Evolutionary conservation across 768 basidiomycete genomes (phyloP), one percentile per base, ranked within the genome.

Genomic region (Obba rivulosa): DNA sequence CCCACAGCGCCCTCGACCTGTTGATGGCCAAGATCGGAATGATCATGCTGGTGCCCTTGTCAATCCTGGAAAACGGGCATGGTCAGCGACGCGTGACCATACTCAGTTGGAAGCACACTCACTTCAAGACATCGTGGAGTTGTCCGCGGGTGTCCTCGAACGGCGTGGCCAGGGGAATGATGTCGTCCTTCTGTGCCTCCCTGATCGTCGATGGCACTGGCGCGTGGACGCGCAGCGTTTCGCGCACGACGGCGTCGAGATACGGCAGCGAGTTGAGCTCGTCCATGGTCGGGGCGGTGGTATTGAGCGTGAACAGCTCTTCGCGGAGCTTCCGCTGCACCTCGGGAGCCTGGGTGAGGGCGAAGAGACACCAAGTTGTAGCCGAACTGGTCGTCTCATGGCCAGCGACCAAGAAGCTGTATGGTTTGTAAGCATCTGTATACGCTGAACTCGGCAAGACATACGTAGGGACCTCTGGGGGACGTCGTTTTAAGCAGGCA

Each of bases 221-320:
- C 0, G 80, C 44, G 50, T 84, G 70, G 1, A 81, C 41, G 0
- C 84, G 75, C 48, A 86, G 61, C 0, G 74, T 77, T 63, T 86
- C 85, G 8, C 77, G 73, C 2, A 83, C 70, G 9, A 85, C 74
- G 18, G 69, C 69, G 53, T 87, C 87, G 17, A 90, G 78, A 56
- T 85, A 87, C 0, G 82, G 75, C n/a, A n/a, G n/a, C n/a, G n/a
- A n/a, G n/a, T n/a, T n/a, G n/a, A n/a, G n/a, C n/a, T n/a, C n/a
- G n/a, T n/a, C n/a, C n/a, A n/a, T n/a, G n/a, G n/a, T n/a, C n/a
- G n/a, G n/a, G n/a, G n/a, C n/a, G n/a, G n/a, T n/a, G n/a, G n/a
- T n/a, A n/a, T n/a, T n/a, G n/a, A n/a, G n/a, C n/a, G n/a, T n/a
- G n/a, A n/a, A n/a, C 10, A 75, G 51, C 54, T 77, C 75, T 4